A percentile compares a stretch with the other conserved stretches of the same genome.
phyloP scores from a whole-genome alignment of 139 green algal genomes.

The Chlorella sorokiniana region DNA sequence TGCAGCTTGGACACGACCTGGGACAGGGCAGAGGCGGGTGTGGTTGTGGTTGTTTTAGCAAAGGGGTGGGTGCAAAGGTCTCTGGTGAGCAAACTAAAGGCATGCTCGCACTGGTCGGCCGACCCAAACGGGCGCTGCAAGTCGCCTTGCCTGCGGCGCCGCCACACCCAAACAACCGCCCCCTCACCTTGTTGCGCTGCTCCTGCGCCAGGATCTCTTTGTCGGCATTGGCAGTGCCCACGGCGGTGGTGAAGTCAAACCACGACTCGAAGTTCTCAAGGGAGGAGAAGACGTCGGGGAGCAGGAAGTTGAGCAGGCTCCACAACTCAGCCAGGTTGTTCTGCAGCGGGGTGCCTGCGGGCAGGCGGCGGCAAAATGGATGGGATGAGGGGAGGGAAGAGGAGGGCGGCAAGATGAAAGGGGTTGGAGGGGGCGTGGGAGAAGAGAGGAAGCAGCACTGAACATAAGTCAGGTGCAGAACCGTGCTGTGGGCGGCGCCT shows the following conservation, averaged over 20 bases:
- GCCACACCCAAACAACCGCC: not conserved
- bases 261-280: slow-evolving; percentile 90
- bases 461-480: no score
- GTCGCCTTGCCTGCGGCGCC: no score
- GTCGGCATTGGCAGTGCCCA: slow-evolving; percentile 35
- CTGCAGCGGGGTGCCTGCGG: slow-evolving; percentile 94
- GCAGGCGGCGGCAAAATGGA: not conserved
- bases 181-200: slow-evolving; percentile 70
- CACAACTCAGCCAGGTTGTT: slow-evolving; percentile 99
- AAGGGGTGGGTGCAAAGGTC: not conserved
- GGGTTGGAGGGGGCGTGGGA: no score
- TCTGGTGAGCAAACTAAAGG: not conserved
- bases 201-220: slow-evolving; percentile 70
- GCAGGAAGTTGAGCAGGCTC: slow-evolving; percentile 98
- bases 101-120: no score
- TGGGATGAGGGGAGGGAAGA: not conserved
- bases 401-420: no score
- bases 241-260: slow-evolving; percentile 53
- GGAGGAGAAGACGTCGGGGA: slow-evolving; percentile 89
- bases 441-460: no score
- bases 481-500: no score
- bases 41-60: no score
- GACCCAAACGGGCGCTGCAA: no score
- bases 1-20: slow-evolving; percentile 87
- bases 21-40: not conserved